Evolutionary conservation across 805 yeast genomes (phyloP).

Genomic region (Teunomyces cretensis): DNA sequence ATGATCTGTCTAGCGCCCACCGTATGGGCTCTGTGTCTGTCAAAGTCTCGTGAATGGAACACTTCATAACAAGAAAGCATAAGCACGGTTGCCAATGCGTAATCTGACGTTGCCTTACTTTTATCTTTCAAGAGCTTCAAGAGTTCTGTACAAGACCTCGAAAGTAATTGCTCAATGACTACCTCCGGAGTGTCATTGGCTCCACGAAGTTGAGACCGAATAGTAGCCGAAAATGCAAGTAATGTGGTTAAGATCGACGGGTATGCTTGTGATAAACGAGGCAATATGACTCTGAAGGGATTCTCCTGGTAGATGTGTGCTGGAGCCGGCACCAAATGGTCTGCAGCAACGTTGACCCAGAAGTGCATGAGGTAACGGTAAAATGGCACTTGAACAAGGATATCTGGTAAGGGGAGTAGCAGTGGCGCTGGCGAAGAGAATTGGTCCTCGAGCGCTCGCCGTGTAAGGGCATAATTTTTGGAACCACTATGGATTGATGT

Average conservation of each 20-base stretch:
- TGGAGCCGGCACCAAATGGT: conserved; percentile 66
- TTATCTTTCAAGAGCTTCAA: conserved; percentile 50
- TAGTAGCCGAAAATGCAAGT: conserved; percentile 43
- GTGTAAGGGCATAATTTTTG: background rate
- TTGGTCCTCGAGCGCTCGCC: background rate
- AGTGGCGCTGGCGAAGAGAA: conserved; percentile 27
- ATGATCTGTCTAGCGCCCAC: conserved; percentile 68
- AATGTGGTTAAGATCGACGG: conserved; percentile 58
- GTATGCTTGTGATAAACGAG: conserved; percentile 63
- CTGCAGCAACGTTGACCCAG: conserved; percentile 60
- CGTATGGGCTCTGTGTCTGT: conserved; percentile 63
- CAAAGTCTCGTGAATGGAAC: conserved; percentile 43
- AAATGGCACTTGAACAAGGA: conserved; percentile 56
- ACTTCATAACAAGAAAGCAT: conserved; percentile 57
- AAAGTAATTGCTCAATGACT: conserved; percentile 51
- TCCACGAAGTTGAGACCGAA: conserved; percentile 26
- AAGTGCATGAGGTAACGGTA: conserved; percentile 63
- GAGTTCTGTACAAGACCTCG: conserved; percentile 58
- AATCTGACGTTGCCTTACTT: conserved; percentile 58
- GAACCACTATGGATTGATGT: too few species aligned
- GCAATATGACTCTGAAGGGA: conserved; percentile 66
- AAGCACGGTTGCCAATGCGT: conserved; percentile 61
- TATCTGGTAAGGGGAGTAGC: conserved; percentile 52
- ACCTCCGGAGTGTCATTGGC: conserved; percentile 27
- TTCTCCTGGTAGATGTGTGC: conserved; percentile 51